Base-by-base conservation (phyloP, 768 basidiomycete species). In the Russula brevipes region DNA sequence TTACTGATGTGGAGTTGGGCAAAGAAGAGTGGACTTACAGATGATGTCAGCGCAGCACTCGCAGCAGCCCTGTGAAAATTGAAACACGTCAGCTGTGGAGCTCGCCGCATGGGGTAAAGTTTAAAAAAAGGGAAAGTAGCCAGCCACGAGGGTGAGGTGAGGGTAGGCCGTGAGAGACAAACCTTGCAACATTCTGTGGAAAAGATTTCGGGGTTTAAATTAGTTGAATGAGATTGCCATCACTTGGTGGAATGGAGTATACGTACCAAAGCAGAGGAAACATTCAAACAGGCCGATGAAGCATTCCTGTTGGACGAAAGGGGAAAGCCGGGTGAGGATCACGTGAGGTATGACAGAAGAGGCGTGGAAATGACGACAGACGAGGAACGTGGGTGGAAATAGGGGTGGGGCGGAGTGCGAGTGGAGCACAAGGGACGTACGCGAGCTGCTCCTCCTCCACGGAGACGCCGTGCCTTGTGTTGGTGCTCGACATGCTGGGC, bases 241-340 rank as follows among this genome's bases (percentile, higher is more conserved):
- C 24, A 24, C 3, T 35, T 53, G 8, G 33, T 30, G 36, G 17
- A 24, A 58, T 24, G 12, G 53, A 36, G 31, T 16, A 52, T 46
- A 73, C 85, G 68, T 66, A 86, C 85, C 87, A 71, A 83, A 89
- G 75, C 88, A 89, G 30, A 90, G 68, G 81, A 88, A 89, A 71
- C 86, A 88, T 35, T 78, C 83, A 41, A 87, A 6, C 17, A 81
- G 57, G 19, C 79, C 85, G 33, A 90, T 57, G 75, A 87, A 81
- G 72, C 86, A 89, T 71, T 88, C 86, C 87, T 89, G 61, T 41
- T 58, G 16, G 50, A 17, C 19, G 41, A 47, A 61, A 3, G 45
- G 14, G 16, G 49, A 44, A 39, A 33, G n/a, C 47, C 31, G 42
- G 60, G 57, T 59, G 35, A 56, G 56, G 36, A 54, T 54, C 45